A percentile compares a stretch with the other conserved stretches of the same genome.
These are phyloP conservation scores for Phaeophleospora eucalypticola DNA, from an alignment of 2,329 filamentous ascomycete genomes.

Conservation along the genomic window DNA sequence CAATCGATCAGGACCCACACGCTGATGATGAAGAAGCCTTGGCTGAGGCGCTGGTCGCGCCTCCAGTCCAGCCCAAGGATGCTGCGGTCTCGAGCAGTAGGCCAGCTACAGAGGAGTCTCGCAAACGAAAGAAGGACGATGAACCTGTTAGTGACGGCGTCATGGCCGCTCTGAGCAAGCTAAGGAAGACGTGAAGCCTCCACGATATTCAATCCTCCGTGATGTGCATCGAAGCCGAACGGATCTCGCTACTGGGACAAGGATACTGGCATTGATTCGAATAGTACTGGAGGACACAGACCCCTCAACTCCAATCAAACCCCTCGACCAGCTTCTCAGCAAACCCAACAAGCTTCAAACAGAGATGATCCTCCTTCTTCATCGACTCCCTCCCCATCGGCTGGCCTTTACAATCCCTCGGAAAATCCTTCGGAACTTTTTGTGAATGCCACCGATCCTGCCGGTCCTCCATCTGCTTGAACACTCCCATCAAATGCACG, in stretches of 20 bases:
- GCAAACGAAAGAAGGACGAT: conserved; percentile 38
- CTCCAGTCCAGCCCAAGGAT: conserved; percentile 6
- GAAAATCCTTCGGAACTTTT: conserved; percentile 22
- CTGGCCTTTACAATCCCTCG: conserved; percentile 13
- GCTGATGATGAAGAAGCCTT: conserved; percentile 47
- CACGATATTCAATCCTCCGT: no score
- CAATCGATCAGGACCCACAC: conserved; percentile 22
- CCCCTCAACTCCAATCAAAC: conserved; percentile 27
- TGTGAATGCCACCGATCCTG: conserved; percentile 41
- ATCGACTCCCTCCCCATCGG: conserved; percentile 13
- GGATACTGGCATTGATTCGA: no score
- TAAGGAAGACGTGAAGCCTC: conserved; percentile 39
- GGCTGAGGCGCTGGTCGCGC: conserved; percentile 23
- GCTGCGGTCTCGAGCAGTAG: neutral
- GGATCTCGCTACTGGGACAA: no score
- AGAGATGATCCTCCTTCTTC: conserved; percentile 28
- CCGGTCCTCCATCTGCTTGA: conserved; percentile 39
- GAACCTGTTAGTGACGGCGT: conserved; percentile 55
- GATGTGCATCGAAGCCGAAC: neutral
- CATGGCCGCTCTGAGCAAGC: conserved; percentile 54
- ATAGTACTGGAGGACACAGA: no score
- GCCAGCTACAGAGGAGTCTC: conserved; percentile 10
- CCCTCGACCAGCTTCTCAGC: conserved; percentile 23
- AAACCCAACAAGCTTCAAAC: conserved; percentile 27
- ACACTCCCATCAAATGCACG: conserved; percentile 34